These are phyloP conservation scores for Paramyrothecium roridum DNA, from an alignment of 2,329 filamentous ascomycete genomes.

Conservation along the genomic window DNA sequence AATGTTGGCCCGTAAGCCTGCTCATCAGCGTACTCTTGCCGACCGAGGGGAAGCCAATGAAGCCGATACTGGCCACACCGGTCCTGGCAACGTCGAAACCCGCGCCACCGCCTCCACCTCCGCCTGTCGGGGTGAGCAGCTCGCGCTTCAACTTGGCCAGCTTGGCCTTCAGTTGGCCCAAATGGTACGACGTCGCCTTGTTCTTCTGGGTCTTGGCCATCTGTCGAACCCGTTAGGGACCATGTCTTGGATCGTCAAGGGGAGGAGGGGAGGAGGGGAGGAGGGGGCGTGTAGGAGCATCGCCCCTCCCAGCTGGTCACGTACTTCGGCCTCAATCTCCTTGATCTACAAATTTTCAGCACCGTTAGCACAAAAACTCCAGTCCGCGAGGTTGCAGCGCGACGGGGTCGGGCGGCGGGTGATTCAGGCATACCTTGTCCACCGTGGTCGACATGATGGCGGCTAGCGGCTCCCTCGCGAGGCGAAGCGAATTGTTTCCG, in stretches of 20 bases:
- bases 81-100: conserved; percentile 98
- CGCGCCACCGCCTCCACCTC: conserved; percentile 79
- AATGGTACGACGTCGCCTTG: conserved; percentile 89
- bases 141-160: conserved; percentile 97
- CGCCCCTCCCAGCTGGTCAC: conserved; percentile 25
- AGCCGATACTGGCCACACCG: conserved; percentile 93
- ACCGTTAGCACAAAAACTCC: conserved; percentile 26
- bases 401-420: conserved; percentile 3
- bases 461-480: conserved; percentile 5
- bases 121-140: conserved; percentile 79
- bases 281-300: conserved; percentile 3
- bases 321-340: conserved; percentile 90
- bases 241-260: conserved; percentile 5
- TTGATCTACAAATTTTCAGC: conserved; percentile 68
- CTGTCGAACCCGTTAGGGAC: conserved; percentile 37
- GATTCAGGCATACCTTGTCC: conserved; percentile 69
- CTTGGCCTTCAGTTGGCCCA: conserved; percentile 96
- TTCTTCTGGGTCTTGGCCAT: conserved; percentile 98
- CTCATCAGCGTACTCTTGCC: conserved; percentile 99
- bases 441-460: conserved; percentile 90
- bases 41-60: conserved; percentile 97
- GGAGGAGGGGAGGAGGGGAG: conserved; percentile 7
- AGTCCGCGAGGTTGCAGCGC: not conserved
- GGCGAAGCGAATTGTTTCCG: not conserved
- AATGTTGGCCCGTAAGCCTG: conserved; percentile 90